These are phyloP conservation scores for Aspergillus nanangensis DNA, from an alignment of 495 filamentous ascomycete species.

Conservation along the genomic window DNA sequence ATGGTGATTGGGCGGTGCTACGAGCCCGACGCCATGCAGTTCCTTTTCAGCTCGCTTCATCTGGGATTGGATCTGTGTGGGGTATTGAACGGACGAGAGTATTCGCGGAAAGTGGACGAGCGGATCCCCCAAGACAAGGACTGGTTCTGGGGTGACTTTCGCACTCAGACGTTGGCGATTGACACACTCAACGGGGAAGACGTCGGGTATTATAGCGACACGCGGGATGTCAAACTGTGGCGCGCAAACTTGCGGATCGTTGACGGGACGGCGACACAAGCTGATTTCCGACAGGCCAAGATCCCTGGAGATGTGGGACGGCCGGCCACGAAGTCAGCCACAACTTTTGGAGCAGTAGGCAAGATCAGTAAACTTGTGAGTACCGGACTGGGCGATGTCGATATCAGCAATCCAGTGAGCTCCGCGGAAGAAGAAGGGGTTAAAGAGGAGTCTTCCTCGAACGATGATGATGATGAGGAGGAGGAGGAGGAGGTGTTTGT, in stretches of 20 bases:
- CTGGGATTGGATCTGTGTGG: slow-evolving; percentile 32
- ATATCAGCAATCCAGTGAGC: slow-evolving; percentile 19
- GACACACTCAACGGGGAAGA: slow-evolving; percentile 49
- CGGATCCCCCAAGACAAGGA: slow-evolving; percentile 38
- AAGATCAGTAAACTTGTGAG: slow-evolving; percentile 34
- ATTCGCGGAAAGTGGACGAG: slow-evolving; percentile 35
- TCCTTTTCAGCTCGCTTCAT: slow-evolving; percentile 34
- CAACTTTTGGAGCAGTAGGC: slow-evolving; percentile 24
- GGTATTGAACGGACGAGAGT: slow-evolving; percentile 35
- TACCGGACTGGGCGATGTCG: slow-evolving; percentile 22
- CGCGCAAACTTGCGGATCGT: slow-evolving; percentile 39
- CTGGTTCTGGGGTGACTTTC: slow-evolving; percentile 56
- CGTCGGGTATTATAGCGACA: slow-evolving; percentile 35
- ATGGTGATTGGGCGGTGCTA: slow-evolving; percentile 52
- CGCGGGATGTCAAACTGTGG: slow-evolving; percentile 42
- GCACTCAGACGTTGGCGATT: slow-evolving; percentile 50
- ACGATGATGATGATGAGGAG: slow-evolving; percentile 5
- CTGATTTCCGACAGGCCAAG: slow-evolving; percentile 19
- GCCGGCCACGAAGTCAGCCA: slow-evolving; percentile 16
- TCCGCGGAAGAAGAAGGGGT: slow-evolving; percentile 10
- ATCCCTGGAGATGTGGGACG: slow-evolving; percentile 21
- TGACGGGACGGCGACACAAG: slow-evolving; percentile 26
- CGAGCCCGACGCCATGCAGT: slow-evolving; percentile 42
- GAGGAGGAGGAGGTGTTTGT: slow-evolving; percentile 14
- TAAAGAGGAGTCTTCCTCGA: background rate